Base-by-base conservation (phyloP, 2,329 filamentous ascomycete species). In the Curvularia verruculosa region DNA sequence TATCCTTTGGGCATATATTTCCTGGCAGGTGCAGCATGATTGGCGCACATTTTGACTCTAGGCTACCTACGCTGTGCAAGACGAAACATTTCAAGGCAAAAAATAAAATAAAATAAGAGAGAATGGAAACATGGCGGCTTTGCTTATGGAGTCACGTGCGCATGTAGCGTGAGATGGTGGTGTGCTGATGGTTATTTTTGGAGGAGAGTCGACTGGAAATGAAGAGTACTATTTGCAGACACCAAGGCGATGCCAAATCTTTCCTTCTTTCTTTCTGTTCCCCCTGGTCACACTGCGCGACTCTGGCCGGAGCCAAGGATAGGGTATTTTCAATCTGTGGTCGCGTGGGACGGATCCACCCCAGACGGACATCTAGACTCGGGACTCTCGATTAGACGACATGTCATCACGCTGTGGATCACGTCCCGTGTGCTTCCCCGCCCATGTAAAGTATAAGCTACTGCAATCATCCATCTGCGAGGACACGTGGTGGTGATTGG, bases 401-500 rank as follows among this genome's bases (percentile, higher is more conserved):
- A 19, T 44, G 26, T 10, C 31, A 52, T 56, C 37, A 49, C 45
- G 37, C 24, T 44, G 54, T 53, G 36, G 50, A 57, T 58, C 54
- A 50, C 46, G 28, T 50, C 48, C 48, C 48, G 43, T 9, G 26
- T 29, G 45, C 47, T 56, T 46, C 26, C 43, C 52, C 58, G 47
- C 56, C 55, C 43, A 54, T 41, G 47, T n/a, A n/a, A n/a, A n/a
- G n/a, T n/a, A n/a, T n/a, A n/a, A n/a, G n/a, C 45, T n/a, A 36
- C 31, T 36, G 37, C 21, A 28, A 24, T 34, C 6, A 23, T 13
- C 12, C n/a, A n/a, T 45, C 23, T 43, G n/a, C 15, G 13, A 41
- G 41, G 54, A 54, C 60, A 58, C 52, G 60, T 52, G 55, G 43
- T 52, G 18, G 34, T 62, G 58, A 65, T 65, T 56, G 56, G 56